These are phyloP conservation scores for Iris macrosiphon DNA, from an alignment of 106 monocot genomes.

Conservation along the genomic window DNA sequence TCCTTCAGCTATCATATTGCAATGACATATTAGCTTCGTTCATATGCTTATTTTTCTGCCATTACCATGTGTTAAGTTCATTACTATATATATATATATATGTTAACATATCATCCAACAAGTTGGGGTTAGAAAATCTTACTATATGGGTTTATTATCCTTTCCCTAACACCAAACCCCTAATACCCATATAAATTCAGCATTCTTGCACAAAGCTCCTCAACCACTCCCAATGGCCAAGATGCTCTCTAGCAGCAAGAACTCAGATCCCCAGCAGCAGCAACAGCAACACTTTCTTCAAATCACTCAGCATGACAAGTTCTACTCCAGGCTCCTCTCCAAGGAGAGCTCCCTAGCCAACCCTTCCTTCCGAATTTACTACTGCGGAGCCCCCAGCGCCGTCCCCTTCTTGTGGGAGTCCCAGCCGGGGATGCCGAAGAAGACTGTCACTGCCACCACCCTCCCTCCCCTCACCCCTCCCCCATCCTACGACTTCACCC, in stretches of 20 bases:
- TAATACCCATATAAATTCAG: too few species aligned
- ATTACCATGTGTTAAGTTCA: too few species aligned
- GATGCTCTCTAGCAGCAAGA: slow-evolving; percentile 18
- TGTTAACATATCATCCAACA: too few species aligned
- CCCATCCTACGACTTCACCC: slow-evolving; percentile 33
- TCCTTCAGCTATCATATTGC: too few species aligned
- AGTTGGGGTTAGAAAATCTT: too few species aligned
- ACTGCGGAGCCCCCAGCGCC: slow-evolving; percentile 23
- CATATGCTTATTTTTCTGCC: too few species aligned
- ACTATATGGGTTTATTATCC: too few species aligned
- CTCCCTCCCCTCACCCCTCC: slow-evolving; percentile 54
- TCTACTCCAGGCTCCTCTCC: slow-evolving; percentile 34
- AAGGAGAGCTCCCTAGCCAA: slow-evolving; percentile 30
- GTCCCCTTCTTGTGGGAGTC: slow-evolving; percentile 59
- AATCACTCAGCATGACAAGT: slow-evolving; percentile 28
- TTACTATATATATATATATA: too few species aligned
- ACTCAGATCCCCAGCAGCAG: slow-evolving; percentile 8
- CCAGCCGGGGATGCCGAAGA: slow-evolving; percentile 41
- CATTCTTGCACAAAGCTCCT: too few species aligned
- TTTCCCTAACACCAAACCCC: too few species aligned
- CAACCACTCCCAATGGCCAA: neutral
- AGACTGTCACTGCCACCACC: slow-evolving; percentile 6
- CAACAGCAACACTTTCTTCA: slow-evolving; percentile 6
- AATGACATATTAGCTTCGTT: too few species aligned
- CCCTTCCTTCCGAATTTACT: slow-evolving; percentile 54